phyloP scores from a whole-genome alignment of 2,329 filamentous ascomycete genomes.

The Aspergillus amoenus region DNA sequence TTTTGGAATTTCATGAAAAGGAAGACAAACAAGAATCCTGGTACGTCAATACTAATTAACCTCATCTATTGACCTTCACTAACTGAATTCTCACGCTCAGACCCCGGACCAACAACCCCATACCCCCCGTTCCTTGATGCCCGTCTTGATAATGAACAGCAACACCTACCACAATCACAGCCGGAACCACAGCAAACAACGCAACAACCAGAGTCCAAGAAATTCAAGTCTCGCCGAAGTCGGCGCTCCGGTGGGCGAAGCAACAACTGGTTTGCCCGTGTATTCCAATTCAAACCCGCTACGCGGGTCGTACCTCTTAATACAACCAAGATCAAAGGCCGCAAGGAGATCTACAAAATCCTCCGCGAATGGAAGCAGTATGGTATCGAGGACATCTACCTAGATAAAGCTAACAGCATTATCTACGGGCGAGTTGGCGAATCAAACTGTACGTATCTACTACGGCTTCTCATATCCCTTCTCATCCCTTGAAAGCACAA shows the following conservation, averaged over 20 bases:
- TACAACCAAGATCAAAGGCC: conserved; percentile 68
- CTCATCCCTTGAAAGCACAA: too few relatives aligned
- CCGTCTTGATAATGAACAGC: conserved; percentile 20
- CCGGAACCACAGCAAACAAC: conserved; percentile 12
- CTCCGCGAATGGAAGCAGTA: conserved; percentile 78
- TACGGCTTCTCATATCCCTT: neutral
- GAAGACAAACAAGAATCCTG: conserved; percentile 38
- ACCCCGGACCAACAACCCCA: conserved; percentile 3
- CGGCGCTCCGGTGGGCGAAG: conserved; percentile 38
- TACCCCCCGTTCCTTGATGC: conserved; percentile 13
- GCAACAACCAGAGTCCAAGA: neutral
- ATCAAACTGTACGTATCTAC: conserved; percentile 68
- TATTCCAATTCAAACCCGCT: conserved; percentile 86
- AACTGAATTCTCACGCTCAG: conserved; percentile 5
- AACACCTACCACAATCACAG: neutral
- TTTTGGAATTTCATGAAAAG: conserved; percentile 56
- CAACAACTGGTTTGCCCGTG: conserved; percentile 83
- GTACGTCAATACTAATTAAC: conserved; percentile 44
- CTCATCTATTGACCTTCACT: neutral
- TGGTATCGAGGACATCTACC: conserved; percentile 75
- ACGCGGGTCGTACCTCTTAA: conserved; percentile 72
- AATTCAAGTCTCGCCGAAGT: conserved; percentile 9
- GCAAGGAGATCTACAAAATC: conserved; percentile 73
- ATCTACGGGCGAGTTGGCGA: conserved; percentile 75
- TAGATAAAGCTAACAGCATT: conserved; percentile 76